Evolutionary conservation across 1,284 basidiomycete genomes (phyloP), one percentile per base, ranked within the genome.

Genomic region (Violaceomyces palustris): DNA sequence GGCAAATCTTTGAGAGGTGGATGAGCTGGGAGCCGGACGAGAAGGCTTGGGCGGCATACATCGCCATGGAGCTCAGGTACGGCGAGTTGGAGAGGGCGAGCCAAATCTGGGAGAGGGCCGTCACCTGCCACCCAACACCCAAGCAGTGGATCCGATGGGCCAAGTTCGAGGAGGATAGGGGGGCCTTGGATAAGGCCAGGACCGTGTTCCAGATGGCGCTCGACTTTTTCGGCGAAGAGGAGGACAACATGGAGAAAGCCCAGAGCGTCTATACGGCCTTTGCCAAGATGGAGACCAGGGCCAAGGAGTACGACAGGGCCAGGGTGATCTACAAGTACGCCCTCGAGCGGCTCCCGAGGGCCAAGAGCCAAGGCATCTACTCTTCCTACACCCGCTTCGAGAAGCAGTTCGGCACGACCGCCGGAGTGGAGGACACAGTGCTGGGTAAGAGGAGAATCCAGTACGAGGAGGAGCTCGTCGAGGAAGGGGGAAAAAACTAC

Each of bases 11-110:
- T 67, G 94, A 99, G 75, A 81, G 93, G 35, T 98, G 93, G 93
- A 94, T 98, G 90, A 81, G 86, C 57, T 98, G 94, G 94, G 91
- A 98, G 74, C 94, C 94, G 0, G 90, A 97, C 68, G 94, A 98
- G 81, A 97, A 96, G 78, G 91, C 93, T 6, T 98, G 93, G 94
- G 87, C 90, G 70, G 88, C 89, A 10, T 98, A 94, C 75, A 89
- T 98, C 93, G 96, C 78, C 78, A 61, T 98, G 73, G 94, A 99
- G 77, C 83, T 87, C 69, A 81, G 93, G 35, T 98, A 98, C 74
- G 79, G 85, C 56, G 94, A 99, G 75, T 75, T 84, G 28, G 93
- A 97, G 64, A 80, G 91, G 10, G 93, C 91, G 2, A 93, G 89
- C 59, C 79, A 83, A 18, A 85, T 98, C 35, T 97, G 94, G 75